Evolutionary conservation across 768 basidiomycete genomes (phyloP).

Genomic region (Gelatoporia subvermispora): DNA sequence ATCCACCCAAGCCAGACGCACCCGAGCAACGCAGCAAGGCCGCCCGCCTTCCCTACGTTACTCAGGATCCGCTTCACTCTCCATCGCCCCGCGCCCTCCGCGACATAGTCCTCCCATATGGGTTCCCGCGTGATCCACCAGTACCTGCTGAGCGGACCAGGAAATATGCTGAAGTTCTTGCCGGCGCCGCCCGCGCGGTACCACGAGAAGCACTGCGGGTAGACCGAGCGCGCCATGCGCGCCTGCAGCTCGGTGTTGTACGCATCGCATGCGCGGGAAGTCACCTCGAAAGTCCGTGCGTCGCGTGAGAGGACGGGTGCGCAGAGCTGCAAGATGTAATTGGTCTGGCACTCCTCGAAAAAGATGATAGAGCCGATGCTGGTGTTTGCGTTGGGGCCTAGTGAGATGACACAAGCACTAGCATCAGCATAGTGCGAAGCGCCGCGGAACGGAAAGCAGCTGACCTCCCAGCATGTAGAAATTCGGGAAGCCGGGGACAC

Average conservation of each 20-base stretch:
- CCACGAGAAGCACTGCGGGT: constrained; percentile 9
- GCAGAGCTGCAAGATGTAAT: constrained; percentile 10
- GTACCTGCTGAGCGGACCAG: constrained; percentile 2
- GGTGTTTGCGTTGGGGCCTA: constrained; percentile 19
- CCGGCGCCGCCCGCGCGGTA: constrained; percentile 8
- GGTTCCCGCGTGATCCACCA: constrained; percentile 11
- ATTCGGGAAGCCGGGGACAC: constrained; percentile 64
- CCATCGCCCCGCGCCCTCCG: too few species aligned
- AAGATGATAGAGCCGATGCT: constrained; percentile 19
- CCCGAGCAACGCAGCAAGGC: too few species aligned
- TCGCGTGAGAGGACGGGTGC: constrained; percentile 6
- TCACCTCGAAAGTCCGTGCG: constrained; percentile 16
- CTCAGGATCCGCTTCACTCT: too few species aligned
- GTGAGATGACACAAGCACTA: background rate
- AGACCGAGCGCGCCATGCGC: background rate
- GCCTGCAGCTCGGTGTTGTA: constrained; percentile 24
- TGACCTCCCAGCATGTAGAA: constrained; percentile 42
- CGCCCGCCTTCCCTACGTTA: too few species aligned
- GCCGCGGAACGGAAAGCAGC: too few species aligned
- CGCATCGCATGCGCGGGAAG: constrained; percentile 15
- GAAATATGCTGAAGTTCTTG: constrained; percentile 11
- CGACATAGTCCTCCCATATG: constrained; percentile 8
- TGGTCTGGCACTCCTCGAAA: constrained; percentile 1
- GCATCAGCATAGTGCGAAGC: background rate
- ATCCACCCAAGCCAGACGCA: too few species aligned